These are phyloP conservation scores for Xylaria multiplex DNA, from an alignment of 2,329 filamentous ascomycete species.

Conservation along the genomic window DNA sequence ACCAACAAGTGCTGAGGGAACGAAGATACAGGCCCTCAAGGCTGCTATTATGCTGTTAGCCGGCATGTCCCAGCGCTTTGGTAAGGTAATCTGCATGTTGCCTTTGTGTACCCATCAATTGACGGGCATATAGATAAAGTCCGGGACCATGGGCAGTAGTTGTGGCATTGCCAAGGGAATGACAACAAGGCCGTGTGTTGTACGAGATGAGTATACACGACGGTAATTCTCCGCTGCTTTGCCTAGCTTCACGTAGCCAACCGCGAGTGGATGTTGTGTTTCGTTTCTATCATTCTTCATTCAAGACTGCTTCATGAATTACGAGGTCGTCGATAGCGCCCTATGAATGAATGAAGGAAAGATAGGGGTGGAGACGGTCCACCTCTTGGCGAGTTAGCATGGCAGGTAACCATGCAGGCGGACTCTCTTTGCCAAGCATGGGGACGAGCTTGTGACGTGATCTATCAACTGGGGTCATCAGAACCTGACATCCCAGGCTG, in stretches of 20 bases:
- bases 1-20: not conserved
- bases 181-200: constrained; percentile 4
- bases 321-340: not conserved
- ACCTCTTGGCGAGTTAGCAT: not conserved
- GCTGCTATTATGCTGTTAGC: not conserved
- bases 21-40: not conserved
- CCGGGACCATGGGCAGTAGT: not conserved
- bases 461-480: not conserved
- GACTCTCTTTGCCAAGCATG: constrained; percentile 13
- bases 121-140: constrained; percentile 3
- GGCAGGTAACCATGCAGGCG: not conserved
- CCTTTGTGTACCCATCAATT: not conserved
- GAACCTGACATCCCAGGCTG: not conserved
- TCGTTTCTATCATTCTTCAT: not conserved
- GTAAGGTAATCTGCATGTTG: constrained; percentile 15
- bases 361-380: not conserved
- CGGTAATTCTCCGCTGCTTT: constrained; percentile 1
- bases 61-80: constrained; percentile 18
- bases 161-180: constrained; percentile 21
- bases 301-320: not conserved
- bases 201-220: constrained; percentile 8
- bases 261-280: not conserved
- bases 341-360: not conserved
- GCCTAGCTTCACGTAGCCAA: constrained; percentile 16
- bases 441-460: constrained; percentile 8